Percentiles rank a stretch among this genome's conserved stretches.
Evolutionary conservation across 176 grass and related monocot genomes (phyloP).

Genomic region (Typha latifolia): DNA sequence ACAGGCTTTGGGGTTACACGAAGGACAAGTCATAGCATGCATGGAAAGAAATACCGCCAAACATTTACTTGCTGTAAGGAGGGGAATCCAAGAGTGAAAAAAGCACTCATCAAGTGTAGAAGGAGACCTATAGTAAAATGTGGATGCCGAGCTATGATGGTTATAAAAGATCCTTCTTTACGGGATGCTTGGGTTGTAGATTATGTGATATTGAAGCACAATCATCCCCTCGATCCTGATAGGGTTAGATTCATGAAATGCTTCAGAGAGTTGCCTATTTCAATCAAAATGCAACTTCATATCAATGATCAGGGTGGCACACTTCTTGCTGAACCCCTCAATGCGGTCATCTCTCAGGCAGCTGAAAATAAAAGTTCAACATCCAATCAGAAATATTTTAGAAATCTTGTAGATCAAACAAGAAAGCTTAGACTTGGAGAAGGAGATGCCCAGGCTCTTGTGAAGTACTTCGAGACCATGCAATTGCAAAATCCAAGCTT

Average conservation of each 20-base stretch:
- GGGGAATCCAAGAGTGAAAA: not conserved
- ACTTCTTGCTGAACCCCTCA: not conserved
- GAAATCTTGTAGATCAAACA: not conserved
- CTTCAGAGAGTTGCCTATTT: slow-evolving; percentile 1
- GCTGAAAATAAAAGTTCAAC: not conserved
- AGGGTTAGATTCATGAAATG: slow-evolving; percentile 12
- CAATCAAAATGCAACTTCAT: slow-evolving; percentile 1
- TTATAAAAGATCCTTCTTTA: slow-evolving; percentile 9
- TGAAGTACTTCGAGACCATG: slow-evolving; percentile 19
- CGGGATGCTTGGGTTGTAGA: not conserved
- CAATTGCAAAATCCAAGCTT: slow-evolving; percentile 32
- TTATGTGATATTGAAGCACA: slow-evolving; percentile 4
- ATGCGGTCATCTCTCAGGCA: not conserved
- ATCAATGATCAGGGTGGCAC: slow-evolving; percentile 1
- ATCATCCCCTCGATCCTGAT: slow-evolving; percentile 9
- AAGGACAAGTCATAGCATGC: slow-evolving; percentile 4
- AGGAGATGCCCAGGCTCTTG: slow-evolving; percentile 22
- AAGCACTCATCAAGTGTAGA: not conserved
- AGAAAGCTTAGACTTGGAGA: not conserved
- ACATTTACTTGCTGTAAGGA: slow-evolving; percentile 9
- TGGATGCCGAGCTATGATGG: slow-evolving; percentile 7
- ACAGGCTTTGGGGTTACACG: slow-evolving; percentile 4
- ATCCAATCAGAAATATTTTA: not conserved
- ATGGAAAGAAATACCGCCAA: not conserved
- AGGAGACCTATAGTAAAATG: not conserved